Evolutionary conservation across 805 yeast species (phyloP).

Genomic region (Candida ascalaphidarum): DNA sequence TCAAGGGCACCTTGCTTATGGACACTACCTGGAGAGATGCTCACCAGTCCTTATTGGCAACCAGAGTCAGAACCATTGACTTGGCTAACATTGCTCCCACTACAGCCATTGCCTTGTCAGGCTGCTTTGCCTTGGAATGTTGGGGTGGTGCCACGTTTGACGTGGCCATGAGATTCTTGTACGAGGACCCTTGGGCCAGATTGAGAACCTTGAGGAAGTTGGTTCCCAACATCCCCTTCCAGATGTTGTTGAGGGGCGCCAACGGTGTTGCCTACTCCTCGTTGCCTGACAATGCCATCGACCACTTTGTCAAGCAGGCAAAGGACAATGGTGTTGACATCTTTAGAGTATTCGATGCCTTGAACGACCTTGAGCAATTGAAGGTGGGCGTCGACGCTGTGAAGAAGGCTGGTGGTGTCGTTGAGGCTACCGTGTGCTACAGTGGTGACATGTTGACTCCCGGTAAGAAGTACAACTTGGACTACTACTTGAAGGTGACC

Average conservation of each 20-base stretch:
- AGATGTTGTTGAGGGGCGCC: constrained; percentile 98
- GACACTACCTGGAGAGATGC: constrained; percentile 99
- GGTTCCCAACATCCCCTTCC: constrained; percentile 98
- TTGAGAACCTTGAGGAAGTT: constrained; percentile 76
- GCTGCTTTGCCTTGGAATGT: constrained; percentile 94
- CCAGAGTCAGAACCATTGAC: constrained; percentile 94
- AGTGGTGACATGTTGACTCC: constrained; percentile 97
- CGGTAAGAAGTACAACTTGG: constrained; percentile 92
- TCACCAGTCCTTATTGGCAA: constrained; percentile 94
- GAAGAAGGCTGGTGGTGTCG: constrained; percentile 96
- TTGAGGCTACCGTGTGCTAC: constrained; percentile 97
- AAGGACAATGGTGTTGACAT: constrained; percentile 95
- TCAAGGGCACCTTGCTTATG: constrained; percentile 85
- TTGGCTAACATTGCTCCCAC: constrained; percentile 86
- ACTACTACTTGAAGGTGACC: constrained; percentile 75
- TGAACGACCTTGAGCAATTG: constrained; percentile 93
- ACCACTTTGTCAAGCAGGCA: constrained; percentile 92
- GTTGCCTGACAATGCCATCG: constrained; percentile 96
- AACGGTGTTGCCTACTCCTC: constrained; percentile 98
- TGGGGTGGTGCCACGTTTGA: constrained; percentile 99
- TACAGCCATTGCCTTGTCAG: constrained; percentile 82
- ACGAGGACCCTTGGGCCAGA: constrained; percentile 99
- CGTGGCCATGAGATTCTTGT: constrained; percentile 95
- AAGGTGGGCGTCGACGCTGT: constrained; percentile 98
- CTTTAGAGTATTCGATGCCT: constrained; percentile 95